Evolutionary conservation across 1,139 yeast genomes (phyloP).

Genomic region (Yamadazyma pseudoaaseri): DNA sequence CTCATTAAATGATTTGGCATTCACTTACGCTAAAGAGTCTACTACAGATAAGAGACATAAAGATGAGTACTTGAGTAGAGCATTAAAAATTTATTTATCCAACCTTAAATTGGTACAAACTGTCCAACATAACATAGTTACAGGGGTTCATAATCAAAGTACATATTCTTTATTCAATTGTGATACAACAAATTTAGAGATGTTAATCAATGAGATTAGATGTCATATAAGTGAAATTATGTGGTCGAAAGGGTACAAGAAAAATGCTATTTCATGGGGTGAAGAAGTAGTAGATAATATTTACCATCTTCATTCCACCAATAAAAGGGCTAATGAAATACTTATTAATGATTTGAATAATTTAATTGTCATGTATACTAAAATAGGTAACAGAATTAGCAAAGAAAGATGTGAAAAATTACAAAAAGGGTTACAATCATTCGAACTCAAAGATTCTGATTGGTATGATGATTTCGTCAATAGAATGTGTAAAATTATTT

Average conservation of each 20-base stretch:
- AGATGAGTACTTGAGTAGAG: constrained; percentile 20
- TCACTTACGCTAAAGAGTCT: constrained; percentile 24
- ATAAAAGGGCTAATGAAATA: constrained; percentile 30
- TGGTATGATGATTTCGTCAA: constrained; percentile 39
- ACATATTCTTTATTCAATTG: constrained; percentile 40
- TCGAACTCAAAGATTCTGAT: constrained; percentile 20
- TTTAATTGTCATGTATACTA: constrained; percentile 32
- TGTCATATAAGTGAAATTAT: constrained; percentile 65
- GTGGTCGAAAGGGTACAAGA: constrained; percentile 55
- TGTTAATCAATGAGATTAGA: constrained; percentile 40
- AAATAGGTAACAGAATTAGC: constrained; percentile 23
- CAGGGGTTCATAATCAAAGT: constrained; percentile 23
- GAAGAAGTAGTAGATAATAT: constrained; percentile 50
- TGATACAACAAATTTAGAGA: constrained; percentile 26
- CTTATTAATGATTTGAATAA: constrained; percentile 31
- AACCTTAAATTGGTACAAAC: constrained; percentile 28
- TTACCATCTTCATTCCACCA: constrained; percentile 30
- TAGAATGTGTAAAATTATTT: constrained; percentile 39
- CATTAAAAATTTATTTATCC: constrained; percentile 39
- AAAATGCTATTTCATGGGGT: constrained; percentile 63
- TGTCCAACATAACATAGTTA: constrained; percentile 21
- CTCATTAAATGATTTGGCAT: constrained; percentile 38
- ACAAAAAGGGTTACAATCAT: constrained; percentile 18
- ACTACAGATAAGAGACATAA: constrained; percentile 8
- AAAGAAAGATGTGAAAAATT: constrained; percentile 29